These are phyloP conservation scores for Neopestalotiopsis clavispora DNA, from an alignment of 2,329 filamentous ascomycete species.

Conservation along the genomic window DNA sequence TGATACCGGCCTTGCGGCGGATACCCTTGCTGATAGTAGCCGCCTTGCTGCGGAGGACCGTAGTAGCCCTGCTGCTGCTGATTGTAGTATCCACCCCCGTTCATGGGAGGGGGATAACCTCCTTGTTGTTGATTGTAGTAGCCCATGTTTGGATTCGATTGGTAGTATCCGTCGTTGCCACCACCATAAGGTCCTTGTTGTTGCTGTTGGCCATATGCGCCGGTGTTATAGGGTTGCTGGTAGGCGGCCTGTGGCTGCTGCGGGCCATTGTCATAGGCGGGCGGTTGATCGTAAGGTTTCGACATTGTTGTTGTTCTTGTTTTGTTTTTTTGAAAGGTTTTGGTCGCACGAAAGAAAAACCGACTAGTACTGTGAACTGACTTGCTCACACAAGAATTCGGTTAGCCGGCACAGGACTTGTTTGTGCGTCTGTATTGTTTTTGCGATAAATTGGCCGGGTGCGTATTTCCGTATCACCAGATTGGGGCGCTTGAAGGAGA, in stretches of 20 bases:
- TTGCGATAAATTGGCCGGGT: background rate
- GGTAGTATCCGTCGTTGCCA: constrained; percentile 37
- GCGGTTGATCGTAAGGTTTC: constrained; percentile 54
- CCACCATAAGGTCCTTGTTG: constrained; percentile 17
- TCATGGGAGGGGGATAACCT: constrained; percentile 5
- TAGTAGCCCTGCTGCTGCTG: constrained; percentile 30
- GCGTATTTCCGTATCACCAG: background rate
- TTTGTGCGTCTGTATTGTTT: too few species aligned
- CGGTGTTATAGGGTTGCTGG: constrained; percentile 22
- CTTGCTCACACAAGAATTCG: background rate
- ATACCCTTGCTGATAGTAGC: constrained; percentile 28
- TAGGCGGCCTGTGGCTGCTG: constrained; percentile 52
- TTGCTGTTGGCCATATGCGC: constrained; percentile 25
- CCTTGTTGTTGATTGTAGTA: constrained; percentile 47
- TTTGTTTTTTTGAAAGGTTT: too few species aligned
- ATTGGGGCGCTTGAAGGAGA: background rate
- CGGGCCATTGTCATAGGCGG: constrained; percentile 50
- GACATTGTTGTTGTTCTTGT: constrained; percentile 49
- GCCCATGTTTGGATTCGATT: constrained; percentile 47
- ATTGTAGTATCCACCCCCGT: background rate
- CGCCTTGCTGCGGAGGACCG: constrained; percentile 24
- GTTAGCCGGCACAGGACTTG: background rate
- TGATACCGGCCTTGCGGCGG: constrained; percentile 32
- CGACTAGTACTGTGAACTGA: too few species aligned
- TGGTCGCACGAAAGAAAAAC: too few species aligned